Evolutionary conservation across 495 filamentous ascomycete species (phyloP).

Genomic region (Xylaria cubensis): DNA sequence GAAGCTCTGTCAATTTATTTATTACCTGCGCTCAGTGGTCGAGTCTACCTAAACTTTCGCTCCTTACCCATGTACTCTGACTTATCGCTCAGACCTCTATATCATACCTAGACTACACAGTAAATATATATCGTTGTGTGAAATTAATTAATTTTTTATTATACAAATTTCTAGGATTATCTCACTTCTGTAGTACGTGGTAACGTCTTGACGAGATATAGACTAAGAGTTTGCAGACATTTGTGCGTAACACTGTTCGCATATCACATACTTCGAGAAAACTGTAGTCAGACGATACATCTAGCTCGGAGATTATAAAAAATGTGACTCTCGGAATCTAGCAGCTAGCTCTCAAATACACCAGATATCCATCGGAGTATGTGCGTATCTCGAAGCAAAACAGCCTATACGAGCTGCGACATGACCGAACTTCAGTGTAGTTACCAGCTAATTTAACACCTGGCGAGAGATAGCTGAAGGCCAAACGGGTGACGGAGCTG

Average conservation of each 20-base stretch:
- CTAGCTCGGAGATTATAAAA: background rate
- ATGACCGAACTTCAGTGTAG: background rate
- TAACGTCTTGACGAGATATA: background rate
- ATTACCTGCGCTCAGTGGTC: background rate
- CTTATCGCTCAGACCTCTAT: background rate
- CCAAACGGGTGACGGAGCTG: background rate
- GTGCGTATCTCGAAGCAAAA: background rate
- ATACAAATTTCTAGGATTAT: background rate
- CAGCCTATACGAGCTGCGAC: too few species aligned
- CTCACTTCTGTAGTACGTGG: background rate
- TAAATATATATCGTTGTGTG: background rate
- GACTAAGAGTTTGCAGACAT: background rate
- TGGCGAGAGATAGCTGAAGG: too few species aligned
- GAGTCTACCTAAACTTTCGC: background rate
- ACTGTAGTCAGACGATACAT: background rate
- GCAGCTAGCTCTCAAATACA: background rate
- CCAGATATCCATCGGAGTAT: background rate
- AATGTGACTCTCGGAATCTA: background rate
- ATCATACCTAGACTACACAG: background rate
- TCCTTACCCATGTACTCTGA: background rate
- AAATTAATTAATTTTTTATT: background rate
- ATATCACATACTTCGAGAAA: background rate
- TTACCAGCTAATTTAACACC: background rate
- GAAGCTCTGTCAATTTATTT: background rate
- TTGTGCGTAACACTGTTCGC: background rate